Evolutionary conservation across 23 red algal species (phyloP).

Genomic region (Pyropia haitanensis): DNA sequence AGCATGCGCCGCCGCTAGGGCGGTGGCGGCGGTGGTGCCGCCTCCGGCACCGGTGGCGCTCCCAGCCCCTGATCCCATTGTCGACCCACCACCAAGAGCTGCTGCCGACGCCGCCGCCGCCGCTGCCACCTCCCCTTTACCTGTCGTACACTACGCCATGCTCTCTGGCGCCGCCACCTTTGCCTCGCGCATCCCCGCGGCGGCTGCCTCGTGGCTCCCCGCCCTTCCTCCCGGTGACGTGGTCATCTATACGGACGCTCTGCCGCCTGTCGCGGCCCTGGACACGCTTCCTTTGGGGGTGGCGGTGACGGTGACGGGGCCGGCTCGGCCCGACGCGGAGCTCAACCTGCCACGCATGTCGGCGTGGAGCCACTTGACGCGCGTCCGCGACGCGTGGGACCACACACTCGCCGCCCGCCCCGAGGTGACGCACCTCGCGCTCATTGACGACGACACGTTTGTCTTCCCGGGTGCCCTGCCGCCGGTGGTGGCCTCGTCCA

Average conservation of each 20-base stretch:
- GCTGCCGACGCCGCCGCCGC: no score
- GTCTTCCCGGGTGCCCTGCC: conserved; percentile 29
- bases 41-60: no score
- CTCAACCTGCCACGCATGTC: conserved; percentile 36
- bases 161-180: conserved; percentile 58
- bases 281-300: background rate
- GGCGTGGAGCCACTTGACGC: conserved; percentile 65
- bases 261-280: conserved; percentile 17
- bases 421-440: conserved; percentile 57
- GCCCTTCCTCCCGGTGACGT: conserved; percentile 38
- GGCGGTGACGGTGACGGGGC: background rate
- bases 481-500: no score
- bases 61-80: no score
- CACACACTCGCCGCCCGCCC: conserved; percentile 19
- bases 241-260: conserved; percentile 42
- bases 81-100: no score
- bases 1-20: no score
- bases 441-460: conserved; percentile 90
- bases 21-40: no score
- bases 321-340: conserved; percentile 1
- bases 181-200: conserved; percentile 30
- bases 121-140: no score
- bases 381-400: conserved; percentile 68
- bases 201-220: conserved; percentile 51
- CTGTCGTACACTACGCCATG: conserved; percentile 22